A percentile compares a stretch with the other conserved stretches of the same genome.
Conservation (phyloP, 2,329 filamentous ascomycete genomes). For the Tolypocladium cylindrosporum region DNA sequence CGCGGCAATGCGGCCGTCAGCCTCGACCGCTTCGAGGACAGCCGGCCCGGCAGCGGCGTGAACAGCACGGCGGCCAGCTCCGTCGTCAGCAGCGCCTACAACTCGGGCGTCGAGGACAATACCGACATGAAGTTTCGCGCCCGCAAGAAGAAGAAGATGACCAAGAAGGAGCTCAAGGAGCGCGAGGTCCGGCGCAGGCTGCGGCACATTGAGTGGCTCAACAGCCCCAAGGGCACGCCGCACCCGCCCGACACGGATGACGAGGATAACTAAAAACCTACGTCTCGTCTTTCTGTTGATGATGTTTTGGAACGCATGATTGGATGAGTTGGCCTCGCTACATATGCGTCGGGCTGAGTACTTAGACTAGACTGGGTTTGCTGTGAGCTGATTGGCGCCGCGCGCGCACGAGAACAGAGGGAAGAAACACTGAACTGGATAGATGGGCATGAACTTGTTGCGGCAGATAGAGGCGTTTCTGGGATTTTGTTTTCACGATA, state of each 20-base stretch:
- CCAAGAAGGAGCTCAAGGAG: constrained; percentile 92
- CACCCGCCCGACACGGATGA: constrained; percentile 70
- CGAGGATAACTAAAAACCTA: constrained; percentile 36
- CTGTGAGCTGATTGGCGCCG: background rate
- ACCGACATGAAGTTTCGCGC: constrained; percentile 76
- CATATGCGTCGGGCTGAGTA: background rate
- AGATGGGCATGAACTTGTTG: background rate
- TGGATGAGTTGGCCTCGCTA: background rate
- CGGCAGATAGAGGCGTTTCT: constrained; percentile 4
- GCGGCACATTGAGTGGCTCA: constrained; percentile 78
- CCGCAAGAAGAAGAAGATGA: constrained; percentile 98
- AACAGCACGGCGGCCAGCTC: constrained; percentile 48
- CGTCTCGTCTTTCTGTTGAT: background rate
- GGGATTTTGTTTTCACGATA: background rate
- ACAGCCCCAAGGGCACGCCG: constrained; percentile 75
- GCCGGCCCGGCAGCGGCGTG: constrained; percentile 48
- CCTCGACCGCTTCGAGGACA: constrained; percentile 81
- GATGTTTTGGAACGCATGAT: background rate
- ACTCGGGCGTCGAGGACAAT: constrained; percentile 60
- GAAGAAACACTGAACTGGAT: background rate
- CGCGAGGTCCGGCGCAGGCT: constrained; percentile 76
- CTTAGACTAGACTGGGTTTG: background rate
- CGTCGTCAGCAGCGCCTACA: constrained; percentile 48
- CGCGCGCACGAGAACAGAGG: background rate
- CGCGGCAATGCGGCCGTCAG: constrained; percentile 67